A percentile compares a stretch with the other conserved stretches of the same genome.
These are phyloP conservation scores for Buxus sempervirens DNA, from an alignment of 164 flowering plant species.

Conservation along the genomic window DNA sequence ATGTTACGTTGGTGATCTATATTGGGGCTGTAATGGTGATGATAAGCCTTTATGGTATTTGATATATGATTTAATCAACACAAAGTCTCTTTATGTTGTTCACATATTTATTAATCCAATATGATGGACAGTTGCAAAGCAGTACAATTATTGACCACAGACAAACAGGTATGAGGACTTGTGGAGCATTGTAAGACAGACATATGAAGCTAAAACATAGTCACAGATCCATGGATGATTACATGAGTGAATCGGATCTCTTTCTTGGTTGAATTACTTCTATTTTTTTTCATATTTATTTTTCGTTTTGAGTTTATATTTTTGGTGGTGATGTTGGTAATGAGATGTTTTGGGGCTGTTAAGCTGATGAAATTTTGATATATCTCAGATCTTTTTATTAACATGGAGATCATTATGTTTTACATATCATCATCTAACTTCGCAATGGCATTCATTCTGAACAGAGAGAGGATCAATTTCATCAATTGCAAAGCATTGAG, in stretches of 20 bases:
- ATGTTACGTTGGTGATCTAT: not conserved
- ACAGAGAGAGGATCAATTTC: conserved; percentile 51
- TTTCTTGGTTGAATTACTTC: not conserved
- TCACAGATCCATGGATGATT: not conserved
- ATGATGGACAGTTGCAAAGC: not conserved
- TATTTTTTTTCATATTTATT: too few relatives aligned
- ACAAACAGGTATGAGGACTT: not conserved
- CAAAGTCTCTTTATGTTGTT: not conserved
- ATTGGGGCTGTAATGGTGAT: not conserved
- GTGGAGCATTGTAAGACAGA: not conserved
- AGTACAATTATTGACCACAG: not conserved
- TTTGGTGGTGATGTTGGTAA: not conserved
- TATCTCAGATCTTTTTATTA: not conserved
- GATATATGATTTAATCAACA: not conserved
- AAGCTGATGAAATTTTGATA: not conserved
- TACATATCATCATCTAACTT: not conserved
- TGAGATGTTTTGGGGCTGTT: not conserved
- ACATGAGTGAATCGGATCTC: not conserved
- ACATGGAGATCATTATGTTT: not conserved
- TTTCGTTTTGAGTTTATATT: not conserved
- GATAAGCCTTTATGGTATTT: not conserved
- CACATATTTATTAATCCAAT: not conserved
- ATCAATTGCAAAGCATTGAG: conserved; percentile 34
- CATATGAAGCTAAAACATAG: too few relatives aligned
- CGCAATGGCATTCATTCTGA: not conserved